Percentiles rank a stretch among this genome's conserved stretches.
Evolutionary conservation across 2,329 filamentous ascomycete species (phyloP).

Genomic region (Cercospora brassicicola): DNA sequence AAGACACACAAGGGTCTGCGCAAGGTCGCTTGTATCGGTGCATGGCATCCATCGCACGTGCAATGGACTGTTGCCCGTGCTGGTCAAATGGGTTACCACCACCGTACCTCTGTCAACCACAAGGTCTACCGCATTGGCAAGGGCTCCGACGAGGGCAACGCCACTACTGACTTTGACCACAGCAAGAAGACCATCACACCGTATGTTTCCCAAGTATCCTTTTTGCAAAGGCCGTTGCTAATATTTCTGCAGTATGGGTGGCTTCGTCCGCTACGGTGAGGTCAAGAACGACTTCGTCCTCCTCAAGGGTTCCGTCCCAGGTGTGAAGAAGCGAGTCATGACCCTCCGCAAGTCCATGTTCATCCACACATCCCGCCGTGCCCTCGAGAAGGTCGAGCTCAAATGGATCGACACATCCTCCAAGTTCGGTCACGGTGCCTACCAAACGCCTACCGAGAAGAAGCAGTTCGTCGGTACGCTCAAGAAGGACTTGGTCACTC

Average conservation of each 20-base stretch:
- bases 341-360: conserved; percentile 99
- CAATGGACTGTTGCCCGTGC: conserved; percentile 99
- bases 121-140: conserved; percentile 99
- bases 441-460: conserved; percentile 99
- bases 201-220: conserved; percentile 62
- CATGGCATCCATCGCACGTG: conserved; percentile 99
- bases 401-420: conserved; percentile 99
- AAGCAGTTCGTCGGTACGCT: conserved; percentile 94
- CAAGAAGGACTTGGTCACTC: conserved; percentile 86
- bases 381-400: conserved; percentile 98
- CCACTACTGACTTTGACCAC: conserved; percentile 90
- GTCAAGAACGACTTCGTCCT: conserved; percentile 99
- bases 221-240: conserved; percentile 33
- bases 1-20: conserved; percentile 99
- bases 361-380: conserved; percentile 90
- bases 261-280: conserved; percentile 98
- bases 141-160: conserved; percentile 85
- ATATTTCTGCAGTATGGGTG: conserved; percentile 72
- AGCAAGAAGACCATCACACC: conserved; percentile 99
- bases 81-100: conserved; percentile 99
- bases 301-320: conserved; percentile 95
- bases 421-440: conserved; percentile 99
- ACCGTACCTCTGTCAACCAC: conserved; percentile 99
- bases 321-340: conserved; percentile 99
- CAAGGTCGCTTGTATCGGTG: conserved; percentile 99